Evolutionary conservation across 83 land plant species (phyloP).

Genomic region (Thuja plicata): DNA sequence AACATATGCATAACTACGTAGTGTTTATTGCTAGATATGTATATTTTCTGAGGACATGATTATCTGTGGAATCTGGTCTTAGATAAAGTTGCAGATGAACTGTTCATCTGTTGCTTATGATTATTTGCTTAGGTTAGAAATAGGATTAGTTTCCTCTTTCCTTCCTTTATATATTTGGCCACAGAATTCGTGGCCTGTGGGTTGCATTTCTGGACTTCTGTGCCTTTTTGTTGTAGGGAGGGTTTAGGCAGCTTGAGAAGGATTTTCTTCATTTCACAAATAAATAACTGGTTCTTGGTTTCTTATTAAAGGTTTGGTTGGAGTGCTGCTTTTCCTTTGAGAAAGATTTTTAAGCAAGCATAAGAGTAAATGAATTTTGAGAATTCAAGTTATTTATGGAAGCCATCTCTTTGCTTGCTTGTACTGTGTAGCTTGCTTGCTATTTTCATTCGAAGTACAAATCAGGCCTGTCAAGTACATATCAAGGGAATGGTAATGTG

Average conservation of each 20-base stretch:
- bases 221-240: neutral
- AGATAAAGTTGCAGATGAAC: neutral
- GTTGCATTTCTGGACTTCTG: neutral
- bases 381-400: neutral
- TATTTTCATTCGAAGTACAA: conserved; percentile 45
- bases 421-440: conserved; percentile 41
- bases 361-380: neutral
- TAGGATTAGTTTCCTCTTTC: neutral
- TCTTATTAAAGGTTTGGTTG: neutral
- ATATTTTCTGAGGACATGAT: neutral
- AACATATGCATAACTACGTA: neutral
- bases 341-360: neutral
- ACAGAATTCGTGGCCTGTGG: neutral
- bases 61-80: neutral
- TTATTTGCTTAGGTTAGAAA: neutral
- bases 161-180: too few species aligned
- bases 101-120: neutral
- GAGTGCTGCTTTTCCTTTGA: neutral
- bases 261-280: neutral
- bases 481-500: conserved; percentile 39
- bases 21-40: neutral
- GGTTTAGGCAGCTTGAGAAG: neutral
- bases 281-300: neutral
- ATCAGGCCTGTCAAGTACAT: conserved; percentile 38
- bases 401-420: neutral